Evolutionary conservation across 164 flowering plant genomes (phyloP), one percentile per base, ranked within the genome.

Genomic region (Cinnamomum chago): DNA sequence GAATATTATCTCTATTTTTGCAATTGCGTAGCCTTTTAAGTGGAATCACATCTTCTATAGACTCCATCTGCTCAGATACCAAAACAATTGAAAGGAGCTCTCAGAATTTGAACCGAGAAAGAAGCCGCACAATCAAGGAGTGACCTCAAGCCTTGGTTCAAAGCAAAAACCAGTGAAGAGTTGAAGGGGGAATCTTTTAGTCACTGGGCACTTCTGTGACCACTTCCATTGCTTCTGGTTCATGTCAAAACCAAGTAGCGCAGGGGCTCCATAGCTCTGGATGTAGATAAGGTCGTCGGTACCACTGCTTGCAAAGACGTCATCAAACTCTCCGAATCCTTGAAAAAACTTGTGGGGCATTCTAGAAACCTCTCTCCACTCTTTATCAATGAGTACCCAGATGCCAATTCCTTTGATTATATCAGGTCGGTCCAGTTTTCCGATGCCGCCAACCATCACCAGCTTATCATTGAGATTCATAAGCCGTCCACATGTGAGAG

Each of bases 381-480:
- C 90, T 70, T 75, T 91, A 24, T 90, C 92, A 6, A 84, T 76
- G 22, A 94, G 85, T 76, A 79, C 75, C 98, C 98, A 92, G 69
- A 94, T 85, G 15, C 97, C 97, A 70, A 94, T 94, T 66, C 98
- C 98, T 79, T 92, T 94, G 12, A 94, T 92, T 40, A 92, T 90
- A 81, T 86, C 98, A 0, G 90, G 83, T 35, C 97, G 82, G 62
- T 92, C 96, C 11, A 70, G 89, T 79, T 89, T 92, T 50, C 97
- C 97, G 22, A 94, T 91, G 28, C 98, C 98, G 51, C 98, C 98
- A 0, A 95, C 99, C 96, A 95, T 89, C 24, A 95, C 91, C 69
- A 95, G 81, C 84, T 84, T 90, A 75, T 86, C 97, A 71, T 86
- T 90, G 51, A 92, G 84, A 75, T 92, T 91, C 98, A 93, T 92